Evolutionary conservation across 441 rosid species (phyloP).

Genomic region (Mallotus japonicus): DNA sequence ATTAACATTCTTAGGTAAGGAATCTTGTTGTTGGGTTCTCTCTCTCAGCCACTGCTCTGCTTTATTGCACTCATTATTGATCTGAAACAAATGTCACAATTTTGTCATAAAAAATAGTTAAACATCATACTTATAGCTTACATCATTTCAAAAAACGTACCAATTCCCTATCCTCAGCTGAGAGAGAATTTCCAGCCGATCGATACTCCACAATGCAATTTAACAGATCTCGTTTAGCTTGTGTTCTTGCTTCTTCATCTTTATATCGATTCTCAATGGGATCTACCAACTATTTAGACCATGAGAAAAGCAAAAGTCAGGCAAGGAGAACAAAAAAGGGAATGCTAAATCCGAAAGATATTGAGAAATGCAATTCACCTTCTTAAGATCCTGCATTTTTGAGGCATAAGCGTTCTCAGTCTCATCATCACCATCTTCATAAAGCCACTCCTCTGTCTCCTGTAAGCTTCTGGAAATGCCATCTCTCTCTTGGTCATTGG

Average conservation of each 20-base stretch:
- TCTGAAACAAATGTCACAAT: conserved; percentile 33
- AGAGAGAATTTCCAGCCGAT: conserved; percentile 35
- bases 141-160: conserved; percentile 25
- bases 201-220: conserved; percentile 42
- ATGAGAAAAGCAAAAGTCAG: conserved; percentile 14
- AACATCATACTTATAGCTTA: not conserved
- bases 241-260: conserved; percentile 57
- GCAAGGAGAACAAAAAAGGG: not conserved
- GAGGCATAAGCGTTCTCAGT: conserved; percentile 45
- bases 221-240: conserved; percentile 44
- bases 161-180: conserved; percentile 36
- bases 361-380: conserved; percentile 31
- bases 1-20: conserved; percentile 43
- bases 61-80: conserved; percentile 45
- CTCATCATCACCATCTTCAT: conserved; percentile 60
- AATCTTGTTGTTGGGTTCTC: conserved; percentile 48
- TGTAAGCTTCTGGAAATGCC: conserved; percentile 51
- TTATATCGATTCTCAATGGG: conserved; percentile 53
- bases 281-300: conserved; percentile 43
- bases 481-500: conserved; percentile 50
- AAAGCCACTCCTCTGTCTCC: conserved; percentile 68
- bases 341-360: not conserved
- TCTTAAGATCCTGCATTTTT: conserved; percentile 48
- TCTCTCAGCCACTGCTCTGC: conserved; percentile 64
- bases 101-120: not conserved